Evolutionary conservation across 805 yeast genomes (phyloP).

Genomic region (Kuraishia piskuri): DNA sequence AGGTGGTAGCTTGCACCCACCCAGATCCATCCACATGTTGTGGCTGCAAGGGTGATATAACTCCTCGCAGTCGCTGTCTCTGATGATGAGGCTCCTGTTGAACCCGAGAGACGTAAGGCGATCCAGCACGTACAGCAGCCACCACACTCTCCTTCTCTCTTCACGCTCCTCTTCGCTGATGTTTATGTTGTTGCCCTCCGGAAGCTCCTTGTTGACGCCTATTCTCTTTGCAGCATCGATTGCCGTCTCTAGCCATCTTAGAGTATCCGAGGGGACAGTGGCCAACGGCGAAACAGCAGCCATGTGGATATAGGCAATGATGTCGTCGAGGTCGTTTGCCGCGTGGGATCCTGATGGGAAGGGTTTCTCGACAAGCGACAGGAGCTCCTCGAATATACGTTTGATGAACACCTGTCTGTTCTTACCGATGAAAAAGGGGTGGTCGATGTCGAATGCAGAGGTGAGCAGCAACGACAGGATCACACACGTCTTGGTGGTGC

Average conservation of each 20-base stretch:
- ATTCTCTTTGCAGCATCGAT: constrained; percentile 9
- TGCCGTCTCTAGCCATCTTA: constrained; percentile 7
- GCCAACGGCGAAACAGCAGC: constrained; percentile 8
- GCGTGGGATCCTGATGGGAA: constrained; percentile 9
- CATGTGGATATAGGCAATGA: constrained; percentile 11
- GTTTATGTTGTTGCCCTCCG: constrained; percentile 2
- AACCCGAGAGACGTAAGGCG: neutral
- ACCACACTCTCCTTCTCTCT: constrained; percentile 1
- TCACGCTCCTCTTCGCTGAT: constrained; percentile 7
- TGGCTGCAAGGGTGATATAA: neutral
- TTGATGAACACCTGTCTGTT: neutral
- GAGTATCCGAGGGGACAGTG: constrained; percentile 6
- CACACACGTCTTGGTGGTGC: neutral
- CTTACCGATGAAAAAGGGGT: neutral
- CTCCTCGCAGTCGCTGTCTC: neutral
- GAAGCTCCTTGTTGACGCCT: constrained; percentile 8
- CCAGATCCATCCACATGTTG: neutral
- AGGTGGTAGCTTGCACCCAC: neutral
- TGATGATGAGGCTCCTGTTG: neutral
- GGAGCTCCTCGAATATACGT: neutral
- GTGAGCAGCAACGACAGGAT: neutral
- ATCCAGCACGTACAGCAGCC: neutral
- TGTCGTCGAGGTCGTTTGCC: constrained; percentile 9
- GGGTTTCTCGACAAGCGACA: neutral
- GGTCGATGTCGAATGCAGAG: neutral